Conservation (phyloP, 2,329 filamentous ascomycete genomes). For the Biscogniauxia mediterranea region DNA sequence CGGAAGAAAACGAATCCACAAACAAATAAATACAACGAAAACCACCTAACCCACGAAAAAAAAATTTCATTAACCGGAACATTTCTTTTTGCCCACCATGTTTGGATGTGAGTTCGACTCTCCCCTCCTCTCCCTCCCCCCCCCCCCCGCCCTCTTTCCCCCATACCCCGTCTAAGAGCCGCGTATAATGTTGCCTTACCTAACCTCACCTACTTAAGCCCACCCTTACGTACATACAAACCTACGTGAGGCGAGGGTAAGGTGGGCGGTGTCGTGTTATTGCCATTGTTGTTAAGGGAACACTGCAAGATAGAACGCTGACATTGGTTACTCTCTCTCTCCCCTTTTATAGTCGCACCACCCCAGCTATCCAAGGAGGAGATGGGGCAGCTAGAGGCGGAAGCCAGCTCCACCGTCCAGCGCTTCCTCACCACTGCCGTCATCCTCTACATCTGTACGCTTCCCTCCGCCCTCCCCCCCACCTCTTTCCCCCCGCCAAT, state of each 20-base stretch:
- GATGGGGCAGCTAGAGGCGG: slow-evolving; percentile 65
- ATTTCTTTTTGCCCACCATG: neutral
- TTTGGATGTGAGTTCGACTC: neutral
- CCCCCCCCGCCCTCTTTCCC: no score
- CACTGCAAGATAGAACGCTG: no score
- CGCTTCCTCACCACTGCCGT: slow-evolving; percentile 63
- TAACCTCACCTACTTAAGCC: neutral
- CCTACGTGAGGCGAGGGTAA: neutral
- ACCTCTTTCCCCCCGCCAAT: neutral
- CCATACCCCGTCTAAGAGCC: neutral
- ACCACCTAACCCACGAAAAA: no score
- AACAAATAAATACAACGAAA: no score
- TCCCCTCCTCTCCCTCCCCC: no score
- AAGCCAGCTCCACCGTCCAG: slow-evolving; percentile 67
- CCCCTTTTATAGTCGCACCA: slow-evolving; percentile 37
- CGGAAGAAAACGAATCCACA: neutral
- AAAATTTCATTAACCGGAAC: neutral
- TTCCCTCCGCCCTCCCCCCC: neutral
- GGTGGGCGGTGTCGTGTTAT: neutral
- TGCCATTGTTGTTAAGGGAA: neutral
- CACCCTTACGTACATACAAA: neutral
- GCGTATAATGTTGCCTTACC: neutral
- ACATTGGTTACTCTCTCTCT: no score
- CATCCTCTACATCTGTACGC: slow-evolving; percentile 74
- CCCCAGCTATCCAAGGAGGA: slow-evolving; percentile 69